Evolutionary conservation across 2,329 filamentous ascomycete genomes (phyloP).

Genomic region (Septoria linicola): DNA sequence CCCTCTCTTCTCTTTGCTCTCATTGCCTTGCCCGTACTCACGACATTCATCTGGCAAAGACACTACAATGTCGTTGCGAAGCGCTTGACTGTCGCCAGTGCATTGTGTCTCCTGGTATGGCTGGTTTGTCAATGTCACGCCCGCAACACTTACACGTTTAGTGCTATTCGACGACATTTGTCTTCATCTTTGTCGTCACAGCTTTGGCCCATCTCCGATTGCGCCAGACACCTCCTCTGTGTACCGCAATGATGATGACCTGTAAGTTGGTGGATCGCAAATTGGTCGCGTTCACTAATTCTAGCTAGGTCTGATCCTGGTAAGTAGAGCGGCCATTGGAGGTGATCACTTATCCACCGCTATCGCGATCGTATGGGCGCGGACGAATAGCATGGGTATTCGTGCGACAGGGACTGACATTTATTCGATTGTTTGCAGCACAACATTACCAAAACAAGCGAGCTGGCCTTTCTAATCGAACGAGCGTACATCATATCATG

Average conservation of each 20-base stretch:
- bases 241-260: conserved; percentile 11
- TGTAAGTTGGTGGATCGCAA: too few species aligned
- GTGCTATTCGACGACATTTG: conserved; percentile 10
- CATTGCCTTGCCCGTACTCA: conserved; percentile 14
- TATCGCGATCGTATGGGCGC: too few species aligned
- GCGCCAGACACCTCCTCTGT: neutral
- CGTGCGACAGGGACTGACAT: too few species aligned
- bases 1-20: conserved; percentile 15
- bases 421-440: neutral
- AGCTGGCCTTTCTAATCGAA: conserved; percentile 17
- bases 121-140: neutral
- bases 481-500: conserved; percentile 20
- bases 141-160: neutral
- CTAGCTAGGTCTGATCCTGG: neutral
- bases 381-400: too few species aligned
- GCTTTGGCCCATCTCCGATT: conserved; percentile 12
- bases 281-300: too few species aligned
- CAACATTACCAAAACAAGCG: conserved; percentile 12
- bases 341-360: too few species aligned
- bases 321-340: too few species aligned
- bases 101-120: conserved; percentile 1
- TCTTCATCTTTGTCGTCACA: conserved; percentile 11
- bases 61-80: neutral
- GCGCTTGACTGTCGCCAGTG: conserved; percentile 3
- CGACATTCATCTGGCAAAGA: conserved; percentile 13